Base-by-base conservation (phyloP, 352 stramenopile species). In the Thalassiosira mediterranea region DNA sequence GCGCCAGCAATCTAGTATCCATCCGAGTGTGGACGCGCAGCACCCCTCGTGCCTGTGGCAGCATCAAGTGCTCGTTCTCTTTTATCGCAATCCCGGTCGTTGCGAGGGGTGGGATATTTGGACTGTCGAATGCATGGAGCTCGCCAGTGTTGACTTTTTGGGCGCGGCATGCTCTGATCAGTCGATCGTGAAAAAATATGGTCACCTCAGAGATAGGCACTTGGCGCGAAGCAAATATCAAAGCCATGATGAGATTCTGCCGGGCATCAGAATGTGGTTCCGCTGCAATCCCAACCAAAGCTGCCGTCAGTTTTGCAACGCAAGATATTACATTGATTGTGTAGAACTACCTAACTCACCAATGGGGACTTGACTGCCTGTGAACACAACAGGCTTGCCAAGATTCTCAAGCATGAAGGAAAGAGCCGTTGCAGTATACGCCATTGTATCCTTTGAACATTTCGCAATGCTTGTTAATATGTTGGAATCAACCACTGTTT, bases 381-480 rank as follows among this genome's bases (percentile, higher is more conserved):
- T 98, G 72, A 98, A 96, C 4, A 98, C 90, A 0, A 98, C 85
- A 21, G 96, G 94, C 74, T 98, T 98, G 23, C 91, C 93, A 23
- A 98, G 84, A 90, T 97, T 97, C 75, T 98, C 95, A 29, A 99
- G 90, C 94, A 99, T 98, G 88, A 98, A 99, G 44, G 85, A 95
- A 19, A 98, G 81, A 32, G 96, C 96, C 37, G 93, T 97, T 4
- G 96, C 94, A 34, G 95, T 96, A 88, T 98, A 99, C 3, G 96
- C 96, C 96, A 99, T 98, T 0, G 96, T 99, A 85, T 99, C 96
- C n/a, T n/a, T n/a, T n/a, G n/a, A n/a, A n/a, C n/a, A n/a, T n/a
- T n/a, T n/a, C n/a, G n/a, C n/a, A n/a, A n/a, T n/a, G n/a, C n/a
- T n/a, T n/a, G n/a, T n/a, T n/a, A n/a, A n/a, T n/a, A n/a, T n/a